Percentiles rank a stretch among this genome's conserved stretches.
phyloP scores from a whole-genome alignment of 2,329 filamentous ascomycete species.

The Neurospora sp. region DNA sequence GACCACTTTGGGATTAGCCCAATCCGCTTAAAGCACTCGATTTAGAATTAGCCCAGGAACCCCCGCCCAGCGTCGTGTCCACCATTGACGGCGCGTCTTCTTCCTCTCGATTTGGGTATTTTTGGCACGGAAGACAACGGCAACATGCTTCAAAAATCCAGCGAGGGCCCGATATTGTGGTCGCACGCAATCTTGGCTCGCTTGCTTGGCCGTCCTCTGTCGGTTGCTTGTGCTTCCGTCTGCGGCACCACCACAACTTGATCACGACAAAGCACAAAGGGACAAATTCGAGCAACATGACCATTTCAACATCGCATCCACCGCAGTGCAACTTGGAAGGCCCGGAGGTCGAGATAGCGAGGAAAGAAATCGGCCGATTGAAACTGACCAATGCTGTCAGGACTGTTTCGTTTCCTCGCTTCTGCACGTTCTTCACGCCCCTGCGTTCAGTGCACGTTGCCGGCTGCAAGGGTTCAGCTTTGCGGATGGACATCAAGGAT shows the following conservation, averaged over 20 bases:
- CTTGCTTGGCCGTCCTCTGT: neutral
- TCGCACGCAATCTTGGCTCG: neutral
- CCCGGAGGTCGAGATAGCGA: neutral
- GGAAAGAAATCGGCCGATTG: neutral
- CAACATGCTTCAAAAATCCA: neutral
- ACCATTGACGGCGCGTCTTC: neutral
- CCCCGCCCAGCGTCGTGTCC: neutral
- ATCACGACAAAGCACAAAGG: neutral
- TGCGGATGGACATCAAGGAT: neutral
- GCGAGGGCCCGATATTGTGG: neutral
- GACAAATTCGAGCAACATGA: too few relatives aligned
- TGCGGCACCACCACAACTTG: neutral
- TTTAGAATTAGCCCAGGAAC: slow-evolving; percentile 1
- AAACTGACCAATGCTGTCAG: neutral
- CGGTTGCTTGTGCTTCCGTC: neutral
- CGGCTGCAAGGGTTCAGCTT: neutral
- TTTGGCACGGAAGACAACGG: neutral
- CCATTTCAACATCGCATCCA: too few relatives aligned
- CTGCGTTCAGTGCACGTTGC: neutral
- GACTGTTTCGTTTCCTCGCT: slow-evolving; percentile 10
- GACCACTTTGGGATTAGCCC: slow-evolving; percentile 7
- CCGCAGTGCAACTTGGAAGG: too few relatives aligned
- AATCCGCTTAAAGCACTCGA: slow-evolving; percentile 4
- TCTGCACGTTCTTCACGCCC: slow-evolving; percentile 3
- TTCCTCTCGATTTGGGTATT: neutral